Conservation (phyloP, 352 stramenopile genomes). For the Phytopythium montanum region DNA sequence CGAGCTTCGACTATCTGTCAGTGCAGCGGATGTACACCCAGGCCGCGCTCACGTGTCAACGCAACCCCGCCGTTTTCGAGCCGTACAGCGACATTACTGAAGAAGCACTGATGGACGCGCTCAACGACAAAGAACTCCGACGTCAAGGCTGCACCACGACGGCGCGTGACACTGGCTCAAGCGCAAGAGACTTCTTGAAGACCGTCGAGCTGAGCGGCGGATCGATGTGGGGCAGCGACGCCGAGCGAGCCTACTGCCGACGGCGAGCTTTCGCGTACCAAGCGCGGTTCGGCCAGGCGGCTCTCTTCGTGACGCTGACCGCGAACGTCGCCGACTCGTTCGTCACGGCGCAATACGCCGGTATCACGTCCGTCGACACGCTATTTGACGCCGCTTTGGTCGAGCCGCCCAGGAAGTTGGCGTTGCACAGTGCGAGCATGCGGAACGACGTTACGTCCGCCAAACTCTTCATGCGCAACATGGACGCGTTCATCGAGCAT, state of each 20-base stretch:
- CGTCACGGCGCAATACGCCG: background rate
- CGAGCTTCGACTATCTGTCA: constrained; percentile 7
- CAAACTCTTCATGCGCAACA: background rate
- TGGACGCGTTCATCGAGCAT: background rate
- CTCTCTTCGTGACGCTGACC: too few relatives aligned
- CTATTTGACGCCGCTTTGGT: background rate
- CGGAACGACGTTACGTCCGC: background rate
- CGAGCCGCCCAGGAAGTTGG: background rate
- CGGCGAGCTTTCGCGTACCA: constrained; percentile 20
- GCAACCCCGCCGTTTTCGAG: background rate
- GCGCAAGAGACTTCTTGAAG: too few relatives aligned
- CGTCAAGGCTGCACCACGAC: too few relatives aligned
- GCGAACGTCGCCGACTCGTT: background rate
- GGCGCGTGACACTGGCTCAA: too few relatives aligned
- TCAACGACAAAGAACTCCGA: too few relatives aligned
- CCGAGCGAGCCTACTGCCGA: constrained; percentile 4
- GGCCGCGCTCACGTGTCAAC: background rate
- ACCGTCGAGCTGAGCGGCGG: too few relatives aligned
- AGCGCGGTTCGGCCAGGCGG: background rate
- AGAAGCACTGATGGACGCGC: too few relatives aligned
- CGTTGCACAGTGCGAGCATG: background rate
- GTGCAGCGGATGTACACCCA: constrained; percentile 7
- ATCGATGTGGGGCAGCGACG: too few relatives aligned
- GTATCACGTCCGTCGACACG: background rate
- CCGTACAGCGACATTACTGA: too few relatives aligned